These are phyloP conservation scores for Xylariaceae sp. DNA, from an alignment of 2,329 filamentous ascomycete species.

Conservation along the genomic window DNA sequence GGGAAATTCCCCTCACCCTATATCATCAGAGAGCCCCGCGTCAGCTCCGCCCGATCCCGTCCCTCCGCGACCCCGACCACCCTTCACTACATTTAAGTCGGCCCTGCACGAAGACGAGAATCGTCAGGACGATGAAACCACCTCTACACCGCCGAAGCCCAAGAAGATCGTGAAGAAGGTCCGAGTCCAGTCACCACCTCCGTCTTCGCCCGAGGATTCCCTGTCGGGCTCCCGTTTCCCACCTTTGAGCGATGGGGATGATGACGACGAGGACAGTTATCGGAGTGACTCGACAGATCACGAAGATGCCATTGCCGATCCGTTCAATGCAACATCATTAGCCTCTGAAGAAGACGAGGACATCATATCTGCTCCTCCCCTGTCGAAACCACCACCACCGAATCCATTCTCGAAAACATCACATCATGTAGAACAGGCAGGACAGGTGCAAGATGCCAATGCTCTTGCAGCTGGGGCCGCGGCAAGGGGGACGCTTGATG, in stretches of 20 bases:
- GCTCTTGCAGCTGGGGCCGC: conserved; percentile 36
- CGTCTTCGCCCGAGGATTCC: conserved; percentile 59
- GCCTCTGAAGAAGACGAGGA: conserved; percentile 18
- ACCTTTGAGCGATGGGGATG: conserved; percentile 23
- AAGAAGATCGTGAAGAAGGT: conserved; percentile 67
- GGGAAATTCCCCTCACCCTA: conserved; percentile 23
- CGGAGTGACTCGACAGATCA: conserved; percentile 33
- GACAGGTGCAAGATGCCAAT: conserved; percentile 36
- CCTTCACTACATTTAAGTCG: conserved; percentile 38
- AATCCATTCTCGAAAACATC: conserved; percentile 62
- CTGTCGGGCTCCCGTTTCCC: conserved; percentile 35
- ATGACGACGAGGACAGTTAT: conserved; percentile 21
- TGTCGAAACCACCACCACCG: conserved; percentile 41
- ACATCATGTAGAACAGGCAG: conserved; percentile 50
- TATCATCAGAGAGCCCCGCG: conserved; percentile 22
- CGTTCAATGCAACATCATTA: conserved; percentile 27
- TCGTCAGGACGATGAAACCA: conserved; percentile 35
- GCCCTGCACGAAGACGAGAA: conserved; percentile 39
- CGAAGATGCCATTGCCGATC: conserved; percentile 27
- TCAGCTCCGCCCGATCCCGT: conserved; percentile 14
- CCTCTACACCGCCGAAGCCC: conserved; percentile 31
- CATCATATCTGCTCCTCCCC: conserved; percentile 22
- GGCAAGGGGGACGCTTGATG: conserved; percentile 62
- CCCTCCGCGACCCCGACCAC: conserved; percentile 27
- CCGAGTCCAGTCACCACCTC: conserved; percentile 66